Evolutionary conservation across 2,329 filamentous ascomycete species (phyloP).

Genomic region (Alternaria sp.): DNA sequence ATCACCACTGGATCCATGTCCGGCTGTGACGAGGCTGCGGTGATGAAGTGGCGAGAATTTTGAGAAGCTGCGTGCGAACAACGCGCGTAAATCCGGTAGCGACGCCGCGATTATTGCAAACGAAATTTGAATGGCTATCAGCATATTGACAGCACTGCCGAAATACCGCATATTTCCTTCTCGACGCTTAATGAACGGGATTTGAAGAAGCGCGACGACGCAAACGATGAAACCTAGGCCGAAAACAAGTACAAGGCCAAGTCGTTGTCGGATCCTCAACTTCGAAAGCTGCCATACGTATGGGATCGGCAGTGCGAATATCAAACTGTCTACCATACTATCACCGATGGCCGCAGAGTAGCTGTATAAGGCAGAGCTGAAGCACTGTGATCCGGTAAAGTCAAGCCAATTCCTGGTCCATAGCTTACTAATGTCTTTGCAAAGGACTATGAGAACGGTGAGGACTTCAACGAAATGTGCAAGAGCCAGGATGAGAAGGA

Average conservation of each 20-base stretch:
- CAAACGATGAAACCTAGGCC: slow-evolving; percentile 40
- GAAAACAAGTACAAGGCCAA: slow-evolving; percentile 36
- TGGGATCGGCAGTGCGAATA: slow-evolving; percentile 38
- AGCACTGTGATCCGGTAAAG: slow-evolving; percentile 37
- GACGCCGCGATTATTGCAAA: slow-evolving; percentile 40
- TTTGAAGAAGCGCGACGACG: slow-evolving; percentile 38
- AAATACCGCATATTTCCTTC: slow-evolving; percentile 34
- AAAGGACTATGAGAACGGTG: slow-evolving; percentile 34
- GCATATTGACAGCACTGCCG: slow-evolving; percentile 38
- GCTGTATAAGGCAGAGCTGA: slow-evolving; percentile 37
- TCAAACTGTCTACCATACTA: slow-evolving; percentile 36
- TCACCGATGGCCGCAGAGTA: slow-evolving; percentile 43
- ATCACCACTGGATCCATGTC: background rate
- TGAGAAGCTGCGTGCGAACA: slow-evolving; percentile 31
- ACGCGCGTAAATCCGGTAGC: slow-evolving; percentile 37
- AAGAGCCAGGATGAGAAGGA: slow-evolving; percentile 31
- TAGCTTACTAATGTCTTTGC: slow-evolving; percentile 35
- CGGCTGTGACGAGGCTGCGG: slow-evolving; percentile 26
- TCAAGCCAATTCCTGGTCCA: slow-evolving; percentile 33
- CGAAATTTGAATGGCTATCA: slow-evolving; percentile 38
- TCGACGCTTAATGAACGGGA: slow-evolving; percentile 39
- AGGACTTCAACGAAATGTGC: slow-evolving; percentile 35
- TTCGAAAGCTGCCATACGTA: slow-evolving; percentile 40
- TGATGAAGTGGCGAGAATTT: slow-evolving; percentile 38
- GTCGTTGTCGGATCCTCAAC: slow-evolving; percentile 29